Evolutionary conservation across 164 flowering plant species (phyloP).

Genomic region (Magnolia officinalis): DNA sequence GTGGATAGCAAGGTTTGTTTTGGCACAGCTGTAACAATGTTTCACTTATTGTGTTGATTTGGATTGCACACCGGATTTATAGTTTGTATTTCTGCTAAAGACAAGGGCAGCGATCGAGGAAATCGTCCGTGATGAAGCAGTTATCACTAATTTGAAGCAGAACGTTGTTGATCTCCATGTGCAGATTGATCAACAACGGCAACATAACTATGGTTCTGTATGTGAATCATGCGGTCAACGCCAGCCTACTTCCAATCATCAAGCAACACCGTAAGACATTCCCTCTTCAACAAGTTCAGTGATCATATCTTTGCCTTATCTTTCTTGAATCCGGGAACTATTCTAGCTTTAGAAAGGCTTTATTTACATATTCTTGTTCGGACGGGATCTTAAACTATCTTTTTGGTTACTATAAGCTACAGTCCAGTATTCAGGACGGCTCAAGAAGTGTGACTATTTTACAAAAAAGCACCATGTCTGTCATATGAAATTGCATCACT

Average conservation of each 20-base stretch:
- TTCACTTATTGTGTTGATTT: conserved; percentile 5
- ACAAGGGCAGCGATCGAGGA: conserved; percentile 65
- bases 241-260: conserved; percentile 23
- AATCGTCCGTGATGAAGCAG: conserved; percentile 57
- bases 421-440: background rate
- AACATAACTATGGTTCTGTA: conserved; percentile 23
- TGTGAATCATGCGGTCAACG: conserved; percentile 26
- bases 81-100: conserved; percentile 35
- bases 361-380: background rate
- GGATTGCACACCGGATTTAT: conserved; percentile 1
- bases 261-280: conserved; percentile 35
- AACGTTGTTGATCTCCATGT: conserved; percentile 57
- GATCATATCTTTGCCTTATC: background rate
- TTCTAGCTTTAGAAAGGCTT: background rate
- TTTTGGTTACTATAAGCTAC: background rate
- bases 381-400: background rate
- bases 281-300: background rate
- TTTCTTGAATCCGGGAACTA: background rate
- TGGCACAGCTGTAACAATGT: conserved; percentile 1
- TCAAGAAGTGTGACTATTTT: background rate
- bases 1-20: conserved; percentile 66
- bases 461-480: no score
- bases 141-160: conserved; percentile 53
- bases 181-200: conserved; percentile 52
- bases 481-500: no score